Evolutionary conservation across 805 yeast genomes (phyloP).

Genomic region (Sugiyamaella marilandica): DNA sequence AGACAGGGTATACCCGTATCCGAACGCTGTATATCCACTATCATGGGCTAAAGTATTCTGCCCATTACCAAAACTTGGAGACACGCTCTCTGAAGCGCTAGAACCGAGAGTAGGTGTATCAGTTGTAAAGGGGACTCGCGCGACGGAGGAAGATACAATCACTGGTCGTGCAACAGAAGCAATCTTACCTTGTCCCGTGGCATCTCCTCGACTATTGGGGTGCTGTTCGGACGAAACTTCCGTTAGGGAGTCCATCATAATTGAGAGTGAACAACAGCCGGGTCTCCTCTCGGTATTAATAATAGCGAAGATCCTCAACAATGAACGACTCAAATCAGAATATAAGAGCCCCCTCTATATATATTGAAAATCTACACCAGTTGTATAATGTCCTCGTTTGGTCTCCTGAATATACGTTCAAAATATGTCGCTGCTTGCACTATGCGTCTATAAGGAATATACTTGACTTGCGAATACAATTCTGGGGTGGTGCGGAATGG

Average conservation of each 20-base stretch:
- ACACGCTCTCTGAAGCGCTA: neutral
- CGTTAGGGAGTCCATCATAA: neutral
- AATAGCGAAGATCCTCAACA: neutral
- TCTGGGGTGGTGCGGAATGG: neutral
- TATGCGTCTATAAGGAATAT: no score
- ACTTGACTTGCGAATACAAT: no score
- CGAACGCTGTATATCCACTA: neutral
- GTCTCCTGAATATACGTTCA: no score
- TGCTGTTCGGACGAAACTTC: neutral
- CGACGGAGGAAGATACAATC: constrained; percentile 8
- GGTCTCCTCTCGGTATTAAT: neutral
- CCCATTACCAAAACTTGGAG: neutral
- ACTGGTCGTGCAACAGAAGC: neutral
- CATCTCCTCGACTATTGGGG: neutral
- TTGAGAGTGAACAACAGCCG: neutral
- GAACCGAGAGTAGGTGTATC: neutral
- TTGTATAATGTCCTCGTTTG: no score
- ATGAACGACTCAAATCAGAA: no score
- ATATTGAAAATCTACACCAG: no score
- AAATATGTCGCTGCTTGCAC: no score
- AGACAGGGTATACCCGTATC: neutral
- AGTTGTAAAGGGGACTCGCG: neutral
- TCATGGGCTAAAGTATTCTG: neutral
- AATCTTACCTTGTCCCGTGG: neutral
- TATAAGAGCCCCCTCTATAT: no score